These are phyloP conservation scores for Aulographum hederae DNA, from an alignment of 2,329 filamentous ascomycete genomes.

Conservation along the genomic window DNA sequence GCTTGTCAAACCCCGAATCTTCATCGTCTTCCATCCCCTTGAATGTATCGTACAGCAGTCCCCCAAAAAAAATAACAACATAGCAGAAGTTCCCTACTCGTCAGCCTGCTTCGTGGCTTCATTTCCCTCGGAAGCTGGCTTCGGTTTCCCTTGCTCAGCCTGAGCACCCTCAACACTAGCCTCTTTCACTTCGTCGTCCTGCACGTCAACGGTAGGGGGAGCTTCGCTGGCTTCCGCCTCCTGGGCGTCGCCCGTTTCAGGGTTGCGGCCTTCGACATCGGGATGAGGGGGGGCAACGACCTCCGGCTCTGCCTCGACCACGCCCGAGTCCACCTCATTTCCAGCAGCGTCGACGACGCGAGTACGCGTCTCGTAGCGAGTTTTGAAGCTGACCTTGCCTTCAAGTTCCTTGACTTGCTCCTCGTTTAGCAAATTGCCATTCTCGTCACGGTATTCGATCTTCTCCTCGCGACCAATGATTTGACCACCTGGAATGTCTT, in stretches of 20 bases:
- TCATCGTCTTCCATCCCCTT: no score
- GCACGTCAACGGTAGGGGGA: conserved; percentile 21
- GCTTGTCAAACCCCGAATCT: no score
- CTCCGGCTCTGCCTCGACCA: conserved; percentile 13
- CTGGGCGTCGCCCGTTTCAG: conserved; percentile 29
- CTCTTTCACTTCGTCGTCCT: no score
- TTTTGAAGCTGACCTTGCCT: conserved; percentile 85
- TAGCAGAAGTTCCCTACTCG: no score
- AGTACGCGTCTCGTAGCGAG: conserved; percentile 87
- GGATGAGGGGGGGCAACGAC: conserved; percentile 32
- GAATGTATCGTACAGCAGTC: no score
- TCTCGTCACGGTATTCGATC: conserved; percentile 85
- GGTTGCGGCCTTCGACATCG: conserved; percentile 38
- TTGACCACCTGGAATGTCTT: conserved; percentile 6
- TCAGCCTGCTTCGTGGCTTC: conserved; percentile 15
- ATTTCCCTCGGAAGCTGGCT: conserved; percentile 7
- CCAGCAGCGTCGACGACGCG: conserved; percentile 64
- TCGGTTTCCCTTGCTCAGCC: conserved; percentile 9
- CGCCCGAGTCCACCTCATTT: conserved; percentile 46
- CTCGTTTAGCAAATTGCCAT: conserved; percentile 72
- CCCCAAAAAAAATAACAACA: no score
- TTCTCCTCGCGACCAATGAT: conserved; percentile 50
- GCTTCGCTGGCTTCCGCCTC: conserved; percentile 18
- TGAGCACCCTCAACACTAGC: conserved; percentile 26
- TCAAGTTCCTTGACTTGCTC: conserved; percentile 70